phyloP scores from a whole-genome alignment of 768 basidiomycete genomes.

The Mycena leptocephala region DNA sequence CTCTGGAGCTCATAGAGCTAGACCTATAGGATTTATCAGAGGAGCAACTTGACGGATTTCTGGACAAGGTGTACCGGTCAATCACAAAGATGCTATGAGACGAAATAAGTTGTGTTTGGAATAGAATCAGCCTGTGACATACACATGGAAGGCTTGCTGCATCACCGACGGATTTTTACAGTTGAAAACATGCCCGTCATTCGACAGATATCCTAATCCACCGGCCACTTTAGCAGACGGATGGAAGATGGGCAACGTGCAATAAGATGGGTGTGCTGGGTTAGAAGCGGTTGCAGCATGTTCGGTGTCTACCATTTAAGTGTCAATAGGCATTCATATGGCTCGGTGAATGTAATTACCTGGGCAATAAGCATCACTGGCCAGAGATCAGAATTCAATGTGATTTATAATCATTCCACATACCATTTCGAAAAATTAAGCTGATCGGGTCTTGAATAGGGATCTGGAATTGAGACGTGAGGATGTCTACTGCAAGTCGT shows the following conservation, averaged over 20 bases:
- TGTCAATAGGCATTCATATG: neutral
- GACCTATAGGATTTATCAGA: constrained; percentile 53
- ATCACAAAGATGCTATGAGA: constrained; percentile 64
- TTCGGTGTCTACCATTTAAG: constrained; percentile 58
- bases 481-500: neutral
- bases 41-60: neutral
- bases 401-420: constrained; percentile 20
- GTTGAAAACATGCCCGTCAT: constrained; percentile 65
- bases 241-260: constrained; percentile 66
- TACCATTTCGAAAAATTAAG: constrained; percentile 65
- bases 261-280: constrained; percentile 62
- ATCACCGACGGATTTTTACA: constrained; percentile 65
- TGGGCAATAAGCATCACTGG: constrained; percentile 52
- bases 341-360: too few species aligned
- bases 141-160: constrained; percentile 71
- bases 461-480: constrained; percentile 55
- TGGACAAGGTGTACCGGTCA: constrained; percentile 56
- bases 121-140: constrained; percentile 34
- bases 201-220: constrained; percentile 63
- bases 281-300: constrained; percentile 55
- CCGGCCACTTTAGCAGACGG: constrained; percentile 45
- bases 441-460: constrained; percentile 68
- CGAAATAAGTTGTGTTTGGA: neutral
- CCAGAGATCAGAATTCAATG: constrained; percentile 63
- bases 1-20: constrained; percentile 57